Conservation (phyloP, 2,329 filamentous ascomycete species). For the Teratosphaeriaceae sp. region DNA sequence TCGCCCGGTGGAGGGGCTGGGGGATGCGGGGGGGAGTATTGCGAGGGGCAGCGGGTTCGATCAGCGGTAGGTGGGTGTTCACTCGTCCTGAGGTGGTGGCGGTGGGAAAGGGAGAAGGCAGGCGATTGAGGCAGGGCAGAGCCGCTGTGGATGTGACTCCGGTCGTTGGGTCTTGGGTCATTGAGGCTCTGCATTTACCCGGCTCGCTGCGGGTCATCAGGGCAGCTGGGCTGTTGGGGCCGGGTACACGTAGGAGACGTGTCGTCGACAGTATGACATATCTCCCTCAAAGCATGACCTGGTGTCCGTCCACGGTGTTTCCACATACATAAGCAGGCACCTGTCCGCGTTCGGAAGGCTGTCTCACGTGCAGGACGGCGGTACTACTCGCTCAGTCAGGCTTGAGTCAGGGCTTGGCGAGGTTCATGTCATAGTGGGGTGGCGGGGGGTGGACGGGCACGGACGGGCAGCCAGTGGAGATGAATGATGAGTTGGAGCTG, state of each 20-base stretch:
- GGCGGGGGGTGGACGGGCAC: too few relatives aligned
- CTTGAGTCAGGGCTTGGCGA: background rate
- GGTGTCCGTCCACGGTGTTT: background rate
- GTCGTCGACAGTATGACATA: background rate
- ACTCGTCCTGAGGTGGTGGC: background rate
- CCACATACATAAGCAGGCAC: too few relatives aligned
- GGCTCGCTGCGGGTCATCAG: background rate
- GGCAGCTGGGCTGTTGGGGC: background rate
- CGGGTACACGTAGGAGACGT: background rate
- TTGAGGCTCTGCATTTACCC: slow-evolving; percentile 1
- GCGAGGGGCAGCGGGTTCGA: slow-evolving; percentile 48
- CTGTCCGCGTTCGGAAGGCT: too few relatives aligned
- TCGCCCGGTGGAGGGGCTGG: slow-evolving; percentile 84
- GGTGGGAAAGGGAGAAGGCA: background rate
- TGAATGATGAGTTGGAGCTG: too few relatives aligned
- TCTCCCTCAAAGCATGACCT: too few relatives aligned
- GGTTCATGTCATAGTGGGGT: background rate
- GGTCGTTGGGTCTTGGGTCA: too few relatives aligned
- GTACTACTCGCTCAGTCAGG: background rate
- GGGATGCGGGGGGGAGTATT: slow-evolving; percentile 88
- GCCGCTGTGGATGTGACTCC: too few relatives aligned
- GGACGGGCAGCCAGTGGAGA: too few relatives aligned
- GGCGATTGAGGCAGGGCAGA: background rate
- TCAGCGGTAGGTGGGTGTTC: slow-evolving; percentile 17
- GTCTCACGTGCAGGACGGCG: too few relatives aligned